Conservation (phyloP, 139 green algal genomes). For the Auxenochlorella pyrenoidosa region DNA sequence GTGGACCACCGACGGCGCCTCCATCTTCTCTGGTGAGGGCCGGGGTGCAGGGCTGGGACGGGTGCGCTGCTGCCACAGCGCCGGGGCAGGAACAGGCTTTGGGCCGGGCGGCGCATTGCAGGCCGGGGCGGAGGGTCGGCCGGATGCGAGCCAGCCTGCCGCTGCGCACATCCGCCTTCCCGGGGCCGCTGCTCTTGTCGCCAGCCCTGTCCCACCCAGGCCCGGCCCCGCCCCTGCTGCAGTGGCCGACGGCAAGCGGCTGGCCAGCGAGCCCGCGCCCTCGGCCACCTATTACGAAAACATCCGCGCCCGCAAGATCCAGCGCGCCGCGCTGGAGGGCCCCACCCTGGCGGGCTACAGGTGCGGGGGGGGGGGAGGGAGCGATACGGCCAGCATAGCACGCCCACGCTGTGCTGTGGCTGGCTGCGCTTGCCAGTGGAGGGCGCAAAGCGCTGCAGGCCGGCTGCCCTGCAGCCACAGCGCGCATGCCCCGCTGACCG, state of each 20-base stretch:
- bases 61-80: too few species aligned
- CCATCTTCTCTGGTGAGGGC: conserved; percentile 55
- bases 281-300: conserved; percentile 46
- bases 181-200: too few species aligned
- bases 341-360: conserved; percentile 17
- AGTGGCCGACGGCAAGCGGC: conserved; percentile 58
- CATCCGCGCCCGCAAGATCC: conserved; percentile 31
- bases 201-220: too few species aligned
- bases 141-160: neutral
- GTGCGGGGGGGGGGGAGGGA: neutral
- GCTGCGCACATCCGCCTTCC: neutral
- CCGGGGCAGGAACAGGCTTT: neutral
- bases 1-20: conserved; percentile 48
- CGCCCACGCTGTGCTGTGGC: too few species aligned
- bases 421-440: too few species aligned
- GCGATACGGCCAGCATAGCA: too few species aligned
- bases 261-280: conserved; percentile 43
- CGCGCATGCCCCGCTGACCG: too few species aligned
- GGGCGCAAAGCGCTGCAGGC: too few species aligned
- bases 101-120: too few species aligned
- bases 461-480: too few species aligned
- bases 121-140: too few species aligned
- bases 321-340: conserved; percentile 9
- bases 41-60: too few species aligned
- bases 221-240: neutral